Evolutionary conservation across 495 filamentous ascomycete genomes (phyloP), one percentile per base, ranked within the genome.

Genomic region (Daldinia decipiens): DNA sequence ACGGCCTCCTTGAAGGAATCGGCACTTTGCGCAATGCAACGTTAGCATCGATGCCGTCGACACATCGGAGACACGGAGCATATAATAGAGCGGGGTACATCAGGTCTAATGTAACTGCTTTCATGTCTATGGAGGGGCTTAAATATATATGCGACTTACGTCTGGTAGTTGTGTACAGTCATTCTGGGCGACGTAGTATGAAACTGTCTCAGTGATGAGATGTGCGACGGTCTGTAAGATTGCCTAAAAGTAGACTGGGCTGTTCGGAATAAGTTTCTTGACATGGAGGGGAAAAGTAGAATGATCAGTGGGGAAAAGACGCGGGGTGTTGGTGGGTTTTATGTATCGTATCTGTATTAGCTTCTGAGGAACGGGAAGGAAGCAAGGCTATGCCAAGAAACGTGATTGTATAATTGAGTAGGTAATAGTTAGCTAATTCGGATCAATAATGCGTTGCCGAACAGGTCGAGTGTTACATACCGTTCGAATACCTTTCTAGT

Each of bases 1-100:
- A 93, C 63, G 47, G 86, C 87, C 59, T 78, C 67, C 57, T 89
- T 81, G 83, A 89, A 97, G 34, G 89, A 84, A 0, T 80, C 78
- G 69, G 83, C 83, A 62, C 92, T 97, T 76, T 79, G 68, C 65
- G 26, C 13, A 38, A 56, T 15, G 26, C 13, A 38, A 56, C 13
- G 56, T 65, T 32, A 55, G 67, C 71, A 74, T 27, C 26, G 4
- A 27, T 31, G 12, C 7, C 19, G 27, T 36, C 31, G 31, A 8
- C 38, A 21, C 47, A 40, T 32, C 13, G 12, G 15, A 36, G 24
- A 29, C 31, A 45, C 29, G 39, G 61, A 34, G 19, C 40, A 12
- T 34, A 34, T 34, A 24, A 38, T 9, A 11, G 50, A n/a, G 50
- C 12, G 24, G 50, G 50, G 24, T 53, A 60, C 4, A 8, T 39